Evolutionary conservation across 768 basidiomycete species (phyloP).

Genomic region (Trichaptum fuscoviolaceum): DNA sequence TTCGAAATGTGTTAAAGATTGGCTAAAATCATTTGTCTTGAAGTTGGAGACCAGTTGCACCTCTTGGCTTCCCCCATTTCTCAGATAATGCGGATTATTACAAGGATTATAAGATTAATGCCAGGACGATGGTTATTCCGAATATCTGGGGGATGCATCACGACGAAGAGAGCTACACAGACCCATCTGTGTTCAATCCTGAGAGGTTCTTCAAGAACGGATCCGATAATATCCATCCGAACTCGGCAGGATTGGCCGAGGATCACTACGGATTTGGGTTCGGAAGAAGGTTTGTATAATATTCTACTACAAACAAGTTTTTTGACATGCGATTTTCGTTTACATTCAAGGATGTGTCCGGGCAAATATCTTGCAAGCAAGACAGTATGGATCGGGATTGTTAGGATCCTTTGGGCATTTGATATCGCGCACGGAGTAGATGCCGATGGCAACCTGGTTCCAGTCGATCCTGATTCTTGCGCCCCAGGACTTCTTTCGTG

Average conservation of each 20-base stretch:
- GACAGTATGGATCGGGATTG: slow-evolving; percentile 8
- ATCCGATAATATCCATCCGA: slow-evolving; percentile 11
- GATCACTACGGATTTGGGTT: slow-evolving; percentile 19
- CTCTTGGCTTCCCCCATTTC: slow-evolving; percentile 16
- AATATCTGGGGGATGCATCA: slow-evolving; percentile 25
- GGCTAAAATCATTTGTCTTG: background rate
- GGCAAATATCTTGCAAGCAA: slow-evolving; percentile 9
- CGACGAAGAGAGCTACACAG: slow-evolving; percentile 20
- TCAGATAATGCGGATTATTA: slow-evolving; percentile 22
- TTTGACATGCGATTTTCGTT: background rate
- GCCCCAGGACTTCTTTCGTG: slow-evolving; percentile 7
- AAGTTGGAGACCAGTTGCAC: background rate
- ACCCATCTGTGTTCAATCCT: slow-evolving; percentile 19
- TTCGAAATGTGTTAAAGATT: background rate
- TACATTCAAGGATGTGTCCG: slow-evolving; percentile 11
- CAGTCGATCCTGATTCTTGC: background rate
- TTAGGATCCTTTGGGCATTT: slow-evolving; percentile 7
- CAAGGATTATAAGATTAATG: slow-evolving; percentile 22
- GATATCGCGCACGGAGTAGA: slow-evolving; percentile 7
- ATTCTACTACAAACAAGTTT: background rate
- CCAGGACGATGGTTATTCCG: slow-evolving; percentile 19
- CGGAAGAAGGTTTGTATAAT: slow-evolving; percentile 9
- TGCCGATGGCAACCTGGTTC: slow-evolving; percentile 5
- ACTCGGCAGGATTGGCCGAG: slow-evolving; percentile 11
- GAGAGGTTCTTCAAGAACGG: slow-evolving; percentile 19